phyloP scores from a whole-genome alignment of 768 basidiomycete genomes.

The Tricholoma bakamatsutake region DNA sequence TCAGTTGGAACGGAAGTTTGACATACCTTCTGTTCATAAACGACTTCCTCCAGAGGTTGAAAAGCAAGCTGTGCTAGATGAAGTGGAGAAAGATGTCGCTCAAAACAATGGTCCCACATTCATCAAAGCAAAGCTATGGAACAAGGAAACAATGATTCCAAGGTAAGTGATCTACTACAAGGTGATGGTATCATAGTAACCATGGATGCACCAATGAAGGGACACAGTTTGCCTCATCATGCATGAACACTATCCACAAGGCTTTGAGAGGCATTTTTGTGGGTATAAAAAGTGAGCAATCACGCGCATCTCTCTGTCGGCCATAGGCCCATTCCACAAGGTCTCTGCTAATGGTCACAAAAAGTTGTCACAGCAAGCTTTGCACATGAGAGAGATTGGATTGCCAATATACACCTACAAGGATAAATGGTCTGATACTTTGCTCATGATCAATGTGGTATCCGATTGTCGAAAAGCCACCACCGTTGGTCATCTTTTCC shows the following conservation, averaged over 20 bases:
- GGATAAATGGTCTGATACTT: slow-evolving; percentile 21
- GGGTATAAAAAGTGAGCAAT: neutral
- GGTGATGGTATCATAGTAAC: neutral
- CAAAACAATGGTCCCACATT: neutral
- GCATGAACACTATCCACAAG: neutral
- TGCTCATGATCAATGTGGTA: slow-evolving; percentile 16
- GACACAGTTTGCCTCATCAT: neutral
- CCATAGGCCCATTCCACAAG: neutral
- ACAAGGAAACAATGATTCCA: neutral
- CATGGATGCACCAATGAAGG: neutral
- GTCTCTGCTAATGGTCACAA: neutral
- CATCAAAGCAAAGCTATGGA: neutral
- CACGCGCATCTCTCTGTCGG: neutral
- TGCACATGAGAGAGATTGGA: slow-evolving; percentile 24
- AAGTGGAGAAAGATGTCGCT: neutral
- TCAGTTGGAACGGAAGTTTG: neutral
- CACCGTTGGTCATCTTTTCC: too few relatives aligned
- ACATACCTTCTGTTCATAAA: neutral
- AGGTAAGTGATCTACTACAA: neutral
- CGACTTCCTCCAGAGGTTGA: neutral
- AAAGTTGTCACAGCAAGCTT: slow-evolving; percentile 9
- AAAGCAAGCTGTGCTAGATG: neutral
- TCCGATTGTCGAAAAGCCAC: too few relatives aligned
- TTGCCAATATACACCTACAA: slow-evolving; percentile 23
- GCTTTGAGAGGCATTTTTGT: neutral